A percentile compares a stretch with the other conserved stretches of the same genome.
Conservation (phyloP, 345 rosid species). For the Bruguiera parviflora region DNA sequence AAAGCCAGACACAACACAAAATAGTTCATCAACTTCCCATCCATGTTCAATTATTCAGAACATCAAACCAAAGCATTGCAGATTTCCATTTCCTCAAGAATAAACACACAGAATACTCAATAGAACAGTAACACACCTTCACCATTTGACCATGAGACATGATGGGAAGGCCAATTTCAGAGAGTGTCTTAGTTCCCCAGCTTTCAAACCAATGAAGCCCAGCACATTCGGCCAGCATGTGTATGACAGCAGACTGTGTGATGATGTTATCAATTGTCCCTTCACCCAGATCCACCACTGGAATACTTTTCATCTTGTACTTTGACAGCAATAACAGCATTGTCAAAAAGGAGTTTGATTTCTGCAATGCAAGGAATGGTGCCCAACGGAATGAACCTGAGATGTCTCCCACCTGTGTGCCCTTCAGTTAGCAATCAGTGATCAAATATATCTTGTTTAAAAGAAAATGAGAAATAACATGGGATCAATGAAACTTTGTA, state of each 20-base stretch:
- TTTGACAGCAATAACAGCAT: slow-evolving; percentile 92
- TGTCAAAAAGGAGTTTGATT: slow-evolving; percentile 83
- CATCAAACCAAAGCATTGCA: background rate
- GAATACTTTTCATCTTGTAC: slow-evolving; percentile 98
- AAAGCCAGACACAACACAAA: background rate
- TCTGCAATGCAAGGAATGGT: slow-evolving; percentile 95
- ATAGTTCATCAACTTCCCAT: background rate
- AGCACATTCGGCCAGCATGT: slow-evolving; percentile 90
- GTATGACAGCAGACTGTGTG: slow-evolving; percentile 94
- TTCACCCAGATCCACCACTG: slow-evolving; percentile 74
- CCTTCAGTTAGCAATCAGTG: slow-evolving; percentile 7
- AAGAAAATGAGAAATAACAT: background rate
- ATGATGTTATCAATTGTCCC: slow-evolving; percentile 77
- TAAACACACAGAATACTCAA: background rate
- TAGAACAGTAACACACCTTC: slow-evolving; percentile 39
- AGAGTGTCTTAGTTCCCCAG: slow-evolving; percentile 87
- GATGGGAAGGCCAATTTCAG: slow-evolving; percentile 83
- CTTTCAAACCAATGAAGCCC: slow-evolving; percentile 95
- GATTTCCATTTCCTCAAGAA: background rate
- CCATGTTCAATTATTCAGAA: background rate
- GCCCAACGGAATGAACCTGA: slow-evolving; percentile 99
- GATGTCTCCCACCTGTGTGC: slow-evolving; percentile 81
- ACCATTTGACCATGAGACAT: slow-evolving; percentile 49
- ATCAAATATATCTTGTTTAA: background rate
- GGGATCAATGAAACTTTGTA: background rate